Conservation (phyloP, 2,329 filamentous ascomycete species). For the Tolypocladium endophyticum region DNA sequence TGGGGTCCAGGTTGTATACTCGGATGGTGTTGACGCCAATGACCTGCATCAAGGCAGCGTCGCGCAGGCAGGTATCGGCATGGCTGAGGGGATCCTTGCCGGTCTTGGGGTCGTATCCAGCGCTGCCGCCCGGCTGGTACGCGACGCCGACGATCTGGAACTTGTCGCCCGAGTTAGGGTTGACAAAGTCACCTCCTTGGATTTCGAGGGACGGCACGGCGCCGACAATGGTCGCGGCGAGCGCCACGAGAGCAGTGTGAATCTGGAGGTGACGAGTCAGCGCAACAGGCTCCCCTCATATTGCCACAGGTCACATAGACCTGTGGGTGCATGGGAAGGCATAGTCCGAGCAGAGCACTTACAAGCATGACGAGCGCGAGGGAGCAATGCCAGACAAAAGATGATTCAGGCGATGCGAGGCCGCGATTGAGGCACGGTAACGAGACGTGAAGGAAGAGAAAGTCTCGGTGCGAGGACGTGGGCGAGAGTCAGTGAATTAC, state of each 20-base stretch:
- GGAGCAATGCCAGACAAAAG: background rate
- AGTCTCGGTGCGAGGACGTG: background rate
- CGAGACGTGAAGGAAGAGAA: background rate
- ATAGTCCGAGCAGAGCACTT: background rate
- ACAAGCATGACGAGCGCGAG: constrained; percentile 8
- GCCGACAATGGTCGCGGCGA: constrained; percentile 40
- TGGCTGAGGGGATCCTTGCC: constrained; percentile 51
- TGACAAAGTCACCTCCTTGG: constrained; percentile 48
- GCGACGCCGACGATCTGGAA: constrained; percentile 59
- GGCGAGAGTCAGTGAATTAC: background rate
- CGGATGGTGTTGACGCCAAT: constrained; percentile 58
- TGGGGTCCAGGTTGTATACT: constrained; percentile 57
- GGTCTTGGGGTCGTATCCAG: constrained; percentile 44
- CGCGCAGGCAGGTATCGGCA: constrained; percentile 46
- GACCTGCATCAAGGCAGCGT: constrained; percentile 55
- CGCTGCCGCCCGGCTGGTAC: constrained; percentile 58
- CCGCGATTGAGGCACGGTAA: background rate
- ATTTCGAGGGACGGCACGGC: constrained; percentile 49
- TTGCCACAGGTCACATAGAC: background rate
- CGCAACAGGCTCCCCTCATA: background rate
- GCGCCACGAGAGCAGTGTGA: constrained; percentile 37
- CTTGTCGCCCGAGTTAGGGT: constrained; percentile 44
- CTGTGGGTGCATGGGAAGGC: background rate
- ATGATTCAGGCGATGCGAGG: background rate
- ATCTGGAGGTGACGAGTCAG: constrained; percentile 11